Base-by-base conservation (phyloP, 805 yeast species). In the Saccharomycopsis fibuligera region DNA sequence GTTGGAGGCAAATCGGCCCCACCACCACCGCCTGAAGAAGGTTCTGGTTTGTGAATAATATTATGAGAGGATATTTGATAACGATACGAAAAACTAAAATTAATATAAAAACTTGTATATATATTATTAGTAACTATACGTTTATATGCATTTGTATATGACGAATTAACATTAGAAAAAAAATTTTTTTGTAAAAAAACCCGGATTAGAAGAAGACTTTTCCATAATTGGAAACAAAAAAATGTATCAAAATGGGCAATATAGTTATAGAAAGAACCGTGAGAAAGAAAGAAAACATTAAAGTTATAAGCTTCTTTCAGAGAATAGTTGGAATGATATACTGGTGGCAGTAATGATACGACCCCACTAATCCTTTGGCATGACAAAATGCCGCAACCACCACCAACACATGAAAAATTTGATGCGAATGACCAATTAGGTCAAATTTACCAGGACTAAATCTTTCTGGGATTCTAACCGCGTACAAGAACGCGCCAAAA, bases 371-470 rank as follows among this genome's bases (percentile, higher is more conserved):
- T 0, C 83, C 95, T 47, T 58, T 68, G 63, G 83, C 77, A 65
- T 89, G 96, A 49, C 83, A 83, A 48, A 67, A 68, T 0, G 95
- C 85, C 12, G 95, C 95, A 10, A 80, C 56, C 0, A 86, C 89
- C 5, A 87, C 95, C 57, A 84, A 63, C 8, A 83, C 63, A 62
- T 87, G 96, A 60, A 88, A 87, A 8, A 88, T 73, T 60, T 88
- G 96, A 62, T 88, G 96, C 5, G 95, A 83, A 56, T 85, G 84
- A 1, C 95, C 95, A 64, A 77, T 72, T 9, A 77, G 58, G 56
- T 87, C 96, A 60, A 74, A 85, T 19, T 35, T 62, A 0, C 89
- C 89, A 0, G 87, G 86, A 4, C 55, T 56, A 37, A 70, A 68
- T 43, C 84, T 69, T 60, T 89, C 97, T 0, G 97, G 97, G 30